Evolutionary conservation across 2,329 filamentous ascomycete species (phyloP).

Genomic region (Xylariaceae sp.): DNA sequence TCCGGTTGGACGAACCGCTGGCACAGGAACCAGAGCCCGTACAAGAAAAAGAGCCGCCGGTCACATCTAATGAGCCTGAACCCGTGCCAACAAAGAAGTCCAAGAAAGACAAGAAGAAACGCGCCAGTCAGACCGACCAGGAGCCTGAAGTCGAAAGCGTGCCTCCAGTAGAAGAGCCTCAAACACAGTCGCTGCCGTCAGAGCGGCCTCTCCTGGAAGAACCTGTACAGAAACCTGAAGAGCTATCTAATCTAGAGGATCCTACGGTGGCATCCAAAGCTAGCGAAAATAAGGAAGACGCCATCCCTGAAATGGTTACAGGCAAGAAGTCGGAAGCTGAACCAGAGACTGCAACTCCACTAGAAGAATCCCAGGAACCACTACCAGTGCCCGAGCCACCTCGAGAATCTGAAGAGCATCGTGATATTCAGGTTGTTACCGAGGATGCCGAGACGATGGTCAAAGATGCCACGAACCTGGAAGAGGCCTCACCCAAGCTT

Average conservation of each 20-base stretch:
- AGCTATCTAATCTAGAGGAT: constrained; percentile 36
- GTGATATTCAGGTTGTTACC: constrained; percentile 19
- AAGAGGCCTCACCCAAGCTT: constrained; percentile 10
- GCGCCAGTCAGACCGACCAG: constrained; percentile 10
- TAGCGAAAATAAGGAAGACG: constrained; percentile 1
- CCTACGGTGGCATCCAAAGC: constrained; percentile 14
- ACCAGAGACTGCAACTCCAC: constrained; percentile 7
- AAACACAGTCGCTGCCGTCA: background rate
- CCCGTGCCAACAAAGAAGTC: constrained; percentile 30
- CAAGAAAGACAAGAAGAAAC: constrained; percentile 39
- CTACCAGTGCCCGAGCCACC: background rate
- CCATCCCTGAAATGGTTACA: constrained; percentile 12
- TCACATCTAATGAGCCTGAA: constrained; percentile 18
- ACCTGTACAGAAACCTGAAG: constrained; percentile 2
- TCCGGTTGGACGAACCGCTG: constrained; percentile 8
- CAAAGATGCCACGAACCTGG: constrained; percentile 4
- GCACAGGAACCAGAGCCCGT: background rate
- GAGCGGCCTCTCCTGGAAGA: constrained; percentile 3
- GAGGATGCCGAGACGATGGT: constrained; percentile 34
- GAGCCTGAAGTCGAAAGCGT: constrained; percentile 13
- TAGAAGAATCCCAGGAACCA: constrained; percentile 14
- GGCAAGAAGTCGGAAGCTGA: constrained; percentile 34
- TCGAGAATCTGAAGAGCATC: constrained; percentile 5
- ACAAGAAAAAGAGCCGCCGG: constrained; percentile 3
- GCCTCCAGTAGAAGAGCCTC: constrained; percentile 8